A percentile compares a stretch with the other conserved stretches of the same genome.
Conservation (phyloP, 176 grass and related monocot species). For the Aegilops tauschii region DNA sequence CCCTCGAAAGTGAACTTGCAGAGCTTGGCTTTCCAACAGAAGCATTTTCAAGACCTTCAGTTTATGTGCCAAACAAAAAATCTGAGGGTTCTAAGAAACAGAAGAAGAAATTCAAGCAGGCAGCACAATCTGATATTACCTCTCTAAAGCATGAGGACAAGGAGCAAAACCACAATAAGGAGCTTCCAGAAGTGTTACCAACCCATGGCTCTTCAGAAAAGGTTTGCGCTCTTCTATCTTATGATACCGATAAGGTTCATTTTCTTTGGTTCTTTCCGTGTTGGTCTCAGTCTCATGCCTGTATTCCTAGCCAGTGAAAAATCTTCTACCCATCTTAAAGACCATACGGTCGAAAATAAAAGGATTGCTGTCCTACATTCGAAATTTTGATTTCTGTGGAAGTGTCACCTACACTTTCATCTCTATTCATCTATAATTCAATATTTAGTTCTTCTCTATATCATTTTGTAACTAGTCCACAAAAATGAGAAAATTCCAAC, state of each 20-base stretch:
- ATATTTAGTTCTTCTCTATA: neutral
- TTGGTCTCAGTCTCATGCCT: neutral
- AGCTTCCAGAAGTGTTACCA: constrained; percentile 41
- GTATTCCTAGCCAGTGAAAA: constrained; percentile 6
- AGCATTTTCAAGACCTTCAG: constrained; percentile 30
- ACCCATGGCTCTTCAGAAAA: constrained; percentile 42
- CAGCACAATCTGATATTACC: constrained; percentile 36
- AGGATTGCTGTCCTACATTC: neutral
- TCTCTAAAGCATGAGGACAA: constrained; percentile 49
- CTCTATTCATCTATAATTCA: neutral
- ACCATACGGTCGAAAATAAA: neutral
- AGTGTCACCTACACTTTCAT: neutral
- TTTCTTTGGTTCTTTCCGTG: constrained; percentile 17
- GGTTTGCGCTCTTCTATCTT: constrained; percentile 32
- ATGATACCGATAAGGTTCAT: constrained; percentile 1
- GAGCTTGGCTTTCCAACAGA: constrained; percentile 71
- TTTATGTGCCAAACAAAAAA: constrained; percentile 50
- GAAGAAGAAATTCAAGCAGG: constrained; percentile 70
- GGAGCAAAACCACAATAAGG: constrained; percentile 32
- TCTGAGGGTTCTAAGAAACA: constrained; percentile 78
- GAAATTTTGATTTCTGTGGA: neutral
- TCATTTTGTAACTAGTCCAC: neutral
- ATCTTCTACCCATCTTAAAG: neutral
- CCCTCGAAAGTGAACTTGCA: constrained; percentile 69
- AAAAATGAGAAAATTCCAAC: neutral